These are phyloP conservation scores for Cruciata laevipes DNA, from an alignment of 257 asterid genomes.

Conservation along the genomic window DNA sequence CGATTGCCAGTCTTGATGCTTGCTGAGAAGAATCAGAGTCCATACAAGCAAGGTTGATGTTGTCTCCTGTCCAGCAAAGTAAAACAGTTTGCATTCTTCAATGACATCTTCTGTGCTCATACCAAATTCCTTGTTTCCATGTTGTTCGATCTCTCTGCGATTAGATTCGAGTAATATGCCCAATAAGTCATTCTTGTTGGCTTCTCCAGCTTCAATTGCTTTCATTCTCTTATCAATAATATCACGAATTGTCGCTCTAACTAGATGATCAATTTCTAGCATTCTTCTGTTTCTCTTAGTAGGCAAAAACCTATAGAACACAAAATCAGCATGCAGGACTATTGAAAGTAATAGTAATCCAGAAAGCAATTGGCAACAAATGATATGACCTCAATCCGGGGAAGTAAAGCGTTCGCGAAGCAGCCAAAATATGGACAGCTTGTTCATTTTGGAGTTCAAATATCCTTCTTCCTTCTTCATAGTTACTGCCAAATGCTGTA, in stretches of 20 bases:
- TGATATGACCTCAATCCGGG: conserved; percentile 40
- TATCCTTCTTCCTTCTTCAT: conserved; percentile 39
- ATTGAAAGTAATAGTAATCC: neutral
- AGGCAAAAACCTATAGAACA: conserved; percentile 16
- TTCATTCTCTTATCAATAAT: conserved; percentile 14
- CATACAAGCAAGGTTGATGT: conserved; percentile 18
- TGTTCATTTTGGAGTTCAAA: conserved; percentile 43
- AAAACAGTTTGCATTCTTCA: conserved; percentile 24
- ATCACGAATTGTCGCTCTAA: neutral
- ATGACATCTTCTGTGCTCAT: conserved; percentile 18
- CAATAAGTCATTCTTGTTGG: conserved; percentile 17
- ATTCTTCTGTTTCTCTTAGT: conserved; percentile 21
- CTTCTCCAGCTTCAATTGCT: conserved; percentile 20
- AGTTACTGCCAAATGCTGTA: conserved; percentile 57
- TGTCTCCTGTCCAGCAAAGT: conserved; percentile 23
- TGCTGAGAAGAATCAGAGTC: conserved; percentile 18
- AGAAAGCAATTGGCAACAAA: neutral
- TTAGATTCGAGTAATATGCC: conserved; percentile 21
- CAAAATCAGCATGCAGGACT: neutral
- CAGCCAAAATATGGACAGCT: conserved; percentile 16
- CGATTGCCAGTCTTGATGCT: conserved; percentile 18
- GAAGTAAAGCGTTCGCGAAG: conserved; percentile 20
- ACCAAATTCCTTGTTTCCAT: conserved; percentile 10
- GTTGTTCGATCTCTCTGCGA: conserved; percentile 13
- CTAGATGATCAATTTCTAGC: conserved; percentile 14